Evolutionary conservation across 2,329 filamentous ascomycete species (phyloP).

Genomic region (Magnaporthiopsis rhizophila): DNA sequence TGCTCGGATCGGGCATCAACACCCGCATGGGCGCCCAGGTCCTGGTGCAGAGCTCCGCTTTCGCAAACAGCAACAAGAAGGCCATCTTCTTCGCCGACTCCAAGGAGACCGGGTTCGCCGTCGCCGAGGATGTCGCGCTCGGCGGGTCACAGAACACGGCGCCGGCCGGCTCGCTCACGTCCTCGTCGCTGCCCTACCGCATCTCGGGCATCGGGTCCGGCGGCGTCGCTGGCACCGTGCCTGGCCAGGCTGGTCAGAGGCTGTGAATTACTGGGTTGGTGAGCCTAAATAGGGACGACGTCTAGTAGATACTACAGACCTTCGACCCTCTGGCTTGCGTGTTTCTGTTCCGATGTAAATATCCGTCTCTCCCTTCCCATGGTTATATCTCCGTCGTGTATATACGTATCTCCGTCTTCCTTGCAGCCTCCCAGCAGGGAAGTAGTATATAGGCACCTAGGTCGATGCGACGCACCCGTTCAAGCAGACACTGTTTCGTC

Average conservation of each 20-base stretch:
- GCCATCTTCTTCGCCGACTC: constrained; percentile 33
- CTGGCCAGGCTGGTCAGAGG: constrained; percentile 28
- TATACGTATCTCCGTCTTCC: no score
- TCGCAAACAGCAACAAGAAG: constrained; percentile 30
- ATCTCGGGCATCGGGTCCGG: constrained; percentile 43
- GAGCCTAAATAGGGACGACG: not conserved
- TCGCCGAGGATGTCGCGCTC: constrained; percentile 32
- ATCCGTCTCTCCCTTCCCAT: no score
- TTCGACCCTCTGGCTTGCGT: no score
- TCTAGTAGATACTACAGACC: no score
- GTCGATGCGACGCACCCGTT: not conserved
- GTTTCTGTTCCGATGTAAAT: no score
- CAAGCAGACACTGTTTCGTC: not conserved
- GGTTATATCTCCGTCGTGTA: no score
- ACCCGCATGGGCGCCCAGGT: constrained; percentile 48
- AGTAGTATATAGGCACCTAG: not conserved
- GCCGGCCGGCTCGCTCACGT: constrained; percentile 39
- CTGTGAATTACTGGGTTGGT: constrained; percentile 13
- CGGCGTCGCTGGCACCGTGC: constrained; percentile 36
- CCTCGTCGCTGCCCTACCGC: constrained; percentile 39
- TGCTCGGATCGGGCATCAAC: constrained; percentile 43
- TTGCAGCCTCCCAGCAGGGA: no score
- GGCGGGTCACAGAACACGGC: constrained; percentile 40
- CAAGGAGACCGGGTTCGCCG: constrained; percentile 31
- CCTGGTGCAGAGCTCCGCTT: constrained; percentile 48